phyloP scores from a whole-genome alignment of 768 basidiomycete species.

The Boletus pseudopeckii region DNA sequence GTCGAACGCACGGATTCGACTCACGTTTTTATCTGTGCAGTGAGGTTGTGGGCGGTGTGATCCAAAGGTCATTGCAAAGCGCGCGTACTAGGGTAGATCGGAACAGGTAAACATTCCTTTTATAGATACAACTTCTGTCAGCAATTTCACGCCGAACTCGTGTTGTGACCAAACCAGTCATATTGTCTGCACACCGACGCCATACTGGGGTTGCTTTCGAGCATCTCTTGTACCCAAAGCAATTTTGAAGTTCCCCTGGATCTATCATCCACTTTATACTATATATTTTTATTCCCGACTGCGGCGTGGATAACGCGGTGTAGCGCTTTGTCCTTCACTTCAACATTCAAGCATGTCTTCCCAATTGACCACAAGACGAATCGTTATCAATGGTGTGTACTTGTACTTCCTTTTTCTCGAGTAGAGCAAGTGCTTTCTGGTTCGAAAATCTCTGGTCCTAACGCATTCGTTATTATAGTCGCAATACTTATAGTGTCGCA shows the following conservation, averaged over 20 bases:
- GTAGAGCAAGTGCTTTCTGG: neutral
- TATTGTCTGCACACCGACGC: neutral
- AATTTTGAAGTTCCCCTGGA: neutral
- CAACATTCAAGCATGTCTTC: constrained; percentile 16
- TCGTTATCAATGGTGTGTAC: constrained; percentile 42
- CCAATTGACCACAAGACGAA: constrained; percentile 39
- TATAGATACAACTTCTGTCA: constrained; percentile 4
- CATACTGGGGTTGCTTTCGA: neutral
- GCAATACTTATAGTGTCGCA: constrained; percentile 52
- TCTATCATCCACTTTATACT: neutral
- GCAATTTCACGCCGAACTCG: neutral
- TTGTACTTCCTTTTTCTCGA: neutral
- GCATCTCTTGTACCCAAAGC: neutral
- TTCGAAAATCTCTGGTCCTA: constrained; percentile 1
- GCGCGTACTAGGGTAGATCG: no score
- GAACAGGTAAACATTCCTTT: constrained; percentile 7
- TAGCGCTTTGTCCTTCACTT: neutral
- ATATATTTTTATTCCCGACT: neutral
- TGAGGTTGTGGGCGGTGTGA: no score
- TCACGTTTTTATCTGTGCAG: no score
- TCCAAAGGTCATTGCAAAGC: no score
- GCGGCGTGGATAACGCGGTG: neutral
- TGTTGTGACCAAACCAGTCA: neutral
- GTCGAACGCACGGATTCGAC: no score
- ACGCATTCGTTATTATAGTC: constrained; percentile 33